Evolutionary conservation across 768 basidiomycete species (phyloP).

Genomic region (Tylopilus sp.): DNA sequence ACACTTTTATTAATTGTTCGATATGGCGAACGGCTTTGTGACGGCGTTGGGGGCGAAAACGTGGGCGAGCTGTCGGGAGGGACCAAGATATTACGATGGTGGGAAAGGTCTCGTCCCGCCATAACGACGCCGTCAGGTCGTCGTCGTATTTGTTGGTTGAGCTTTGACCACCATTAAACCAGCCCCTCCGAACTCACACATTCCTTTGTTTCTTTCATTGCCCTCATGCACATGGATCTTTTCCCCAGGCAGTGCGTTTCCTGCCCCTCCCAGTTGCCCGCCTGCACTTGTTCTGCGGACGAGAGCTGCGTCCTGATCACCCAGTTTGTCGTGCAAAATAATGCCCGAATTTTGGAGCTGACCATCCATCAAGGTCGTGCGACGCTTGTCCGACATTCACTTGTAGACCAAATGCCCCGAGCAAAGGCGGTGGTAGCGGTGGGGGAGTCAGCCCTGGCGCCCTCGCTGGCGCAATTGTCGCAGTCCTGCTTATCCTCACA

Average conservation of each 20-base stretch:
- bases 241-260: conserved; percentile 46
- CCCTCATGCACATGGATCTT: conserved; percentile 35
- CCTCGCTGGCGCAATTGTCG: conserved; percentile 71
- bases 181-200: conserved; percentile 24
- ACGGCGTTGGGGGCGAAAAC: too few relatives aligned
- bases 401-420: conserved; percentile 42
- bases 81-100: too few relatives aligned
- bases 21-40: too few relatives aligned
- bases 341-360: conserved; percentile 1
- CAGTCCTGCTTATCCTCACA: conserved; percentile 56
- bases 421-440: conserved; percentile 24
- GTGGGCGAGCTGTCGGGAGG: too few relatives aligned
- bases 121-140: conserved; percentile 7
- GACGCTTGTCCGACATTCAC: conserved; percentile 47
- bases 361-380: conserved; percentile 48
- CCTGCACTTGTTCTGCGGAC: conserved; percentile 53
- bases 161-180: conserved; percentile 17
- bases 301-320: conserved; percentile 60
- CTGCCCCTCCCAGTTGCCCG: conserved; percentile 45
- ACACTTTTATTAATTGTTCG: too few relatives aligned
- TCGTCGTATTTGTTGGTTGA: conserved; percentile 6
- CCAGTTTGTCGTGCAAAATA: conserved; percentile 39
- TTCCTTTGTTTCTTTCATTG: conserved; percentile 32
- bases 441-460: conserved; percentile 62
- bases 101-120: neutral